Evolutionary conservation across 2,329 filamentous ascomycete species (phyloP).

Genomic region (Diaporthe vaccinii): DNA sequence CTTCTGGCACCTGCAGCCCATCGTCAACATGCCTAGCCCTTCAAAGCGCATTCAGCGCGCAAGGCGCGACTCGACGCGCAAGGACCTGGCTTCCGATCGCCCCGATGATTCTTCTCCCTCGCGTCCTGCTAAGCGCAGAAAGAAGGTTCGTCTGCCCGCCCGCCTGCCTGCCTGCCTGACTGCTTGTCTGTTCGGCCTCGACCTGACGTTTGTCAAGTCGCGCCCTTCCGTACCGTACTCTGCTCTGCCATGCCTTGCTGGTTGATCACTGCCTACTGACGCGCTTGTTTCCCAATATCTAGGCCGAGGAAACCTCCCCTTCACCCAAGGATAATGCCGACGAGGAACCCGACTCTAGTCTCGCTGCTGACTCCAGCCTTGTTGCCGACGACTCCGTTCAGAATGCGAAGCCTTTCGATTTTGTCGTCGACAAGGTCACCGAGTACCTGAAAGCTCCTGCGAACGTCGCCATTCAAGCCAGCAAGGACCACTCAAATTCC

Average conservation of each 20-base stretch:
- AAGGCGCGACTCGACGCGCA: conserved; percentile 50
- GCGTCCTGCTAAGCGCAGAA: conserved; percentile 74
- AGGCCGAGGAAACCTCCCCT: conserved; percentile 36
- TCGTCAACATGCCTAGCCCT: conserved; percentile 48
- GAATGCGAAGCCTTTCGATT: conserved; percentile 64
- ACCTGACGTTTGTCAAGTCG: conserved; percentile 31
- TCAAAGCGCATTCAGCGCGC: conserved; percentile 50
- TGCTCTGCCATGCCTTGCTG: background rate
- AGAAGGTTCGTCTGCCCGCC: conserved; percentile 62
- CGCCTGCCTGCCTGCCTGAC: conserved; percentile 37
- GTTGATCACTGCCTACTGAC: conserved; percentile 18
- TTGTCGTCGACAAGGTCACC: conserved; percentile 68
- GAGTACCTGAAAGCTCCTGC: conserved; percentile 62
- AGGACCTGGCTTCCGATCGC: conserved; percentile 47
- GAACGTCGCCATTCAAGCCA: conserved; percentile 67
- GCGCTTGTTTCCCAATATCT: background rate
- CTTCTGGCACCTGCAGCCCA: conserved; percentile 22
- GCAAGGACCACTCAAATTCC: conserved; percentile 73
- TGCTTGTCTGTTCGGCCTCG: conserved; percentile 7
- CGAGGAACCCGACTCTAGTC: conserved; percentile 51
- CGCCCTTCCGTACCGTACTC: conserved; percentile 31
- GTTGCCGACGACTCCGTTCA: conserved; percentile 56
- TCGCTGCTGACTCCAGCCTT: conserved; percentile 52
- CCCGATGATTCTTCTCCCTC: conserved; percentile 69
- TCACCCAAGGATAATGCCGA: conserved; percentile 60